Base-by-base conservation (phyloP, 2,329 filamentous ascomycete species). In the Neospermospora avenae region DNA sequence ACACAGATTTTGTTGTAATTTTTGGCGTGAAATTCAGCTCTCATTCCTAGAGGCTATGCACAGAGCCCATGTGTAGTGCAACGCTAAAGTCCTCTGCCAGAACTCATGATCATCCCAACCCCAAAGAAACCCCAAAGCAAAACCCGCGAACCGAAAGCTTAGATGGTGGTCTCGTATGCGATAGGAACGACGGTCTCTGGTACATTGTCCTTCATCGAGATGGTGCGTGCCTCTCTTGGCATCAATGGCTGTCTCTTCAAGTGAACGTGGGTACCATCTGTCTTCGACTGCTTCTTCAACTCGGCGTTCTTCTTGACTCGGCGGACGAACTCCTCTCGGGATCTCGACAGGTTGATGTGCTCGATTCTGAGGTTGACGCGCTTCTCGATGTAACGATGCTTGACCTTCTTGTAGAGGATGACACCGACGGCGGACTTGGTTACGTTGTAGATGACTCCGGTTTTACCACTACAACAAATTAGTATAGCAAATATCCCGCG, bases 351-450 rank as follows among this genome's bases (percentile, higher is more conserved):
- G 76, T 82, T 81, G 81, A 99, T 86, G 88, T 99, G 95, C 89
- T 99, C 95, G 80, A 98, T 81, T 78, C 95, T 91, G 82, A 99
- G 85, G 88, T 96, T 98, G 84, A 99, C 88, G 80, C 95, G 93
- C 92, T 99, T 99, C 90, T 99, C 95, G 79, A 99, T 85, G 88
- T 97, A 99, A 76, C 93, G 90, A 89, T 98, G 95, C 83, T 93
- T 92, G 78, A 99, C 95, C 81, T 96, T 91, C 88, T 96, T 97
- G 90, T 96, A 93, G 82, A 99, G 90, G 83, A 99, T 97, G 80
- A 99, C 90, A 75, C 95, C 95, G 77, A 99, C 92, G 70, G 95
- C 90, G 74, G 86, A 90, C 88, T 97, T 96, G 82, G 93, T 95
- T 75, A 99, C 95, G 85, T 99, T 99, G 90, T 96, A 96, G 81